phyloP scores from a whole-genome alignment of 2,329 filamentous ascomycete species.

The Orbilia quercus region DNA sequence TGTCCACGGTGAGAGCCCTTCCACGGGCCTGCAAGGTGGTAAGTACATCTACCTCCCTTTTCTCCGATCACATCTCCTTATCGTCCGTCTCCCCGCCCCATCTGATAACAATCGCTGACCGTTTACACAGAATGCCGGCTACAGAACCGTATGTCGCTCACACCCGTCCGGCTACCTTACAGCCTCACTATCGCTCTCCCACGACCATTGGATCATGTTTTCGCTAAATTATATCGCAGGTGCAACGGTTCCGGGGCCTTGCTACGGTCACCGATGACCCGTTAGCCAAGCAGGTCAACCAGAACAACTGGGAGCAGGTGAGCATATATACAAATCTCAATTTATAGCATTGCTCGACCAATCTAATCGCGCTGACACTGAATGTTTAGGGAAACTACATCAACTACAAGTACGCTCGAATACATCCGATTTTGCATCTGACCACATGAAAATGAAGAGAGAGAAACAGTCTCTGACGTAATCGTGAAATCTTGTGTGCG shows the following conservation, averaged over 20 bases:
- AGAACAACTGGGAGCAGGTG: constrained; percentile 92
- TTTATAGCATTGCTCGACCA: constrained; percentile 1
- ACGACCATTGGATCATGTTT: constrained; percentile 18
- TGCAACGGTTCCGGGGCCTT: constrained; percentile 64
- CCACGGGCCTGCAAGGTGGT: constrained; percentile 60
- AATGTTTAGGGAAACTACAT: constrained; percentile 81
- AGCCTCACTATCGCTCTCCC: constrained; percentile 1
- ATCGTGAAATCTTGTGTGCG: constrained; percentile 38
- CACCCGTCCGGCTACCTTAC: not conserved
- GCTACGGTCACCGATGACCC: constrained; percentile 87
- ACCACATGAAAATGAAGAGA: constrained; percentile 60
- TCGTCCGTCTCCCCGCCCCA: not conserved
- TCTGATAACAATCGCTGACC: constrained; percentile 30
- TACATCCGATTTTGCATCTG: not conserved
- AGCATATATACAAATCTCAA: constrained; percentile 56
- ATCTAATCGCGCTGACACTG: constrained; percentile 59
- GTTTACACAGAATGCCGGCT: constrained; percentile 57
- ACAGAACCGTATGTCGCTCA: constrained; percentile 58
- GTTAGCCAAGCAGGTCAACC: constrained; percentile 94
- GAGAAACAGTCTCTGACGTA: constrained; percentile 56
- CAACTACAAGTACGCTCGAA: constrained; percentile 77
- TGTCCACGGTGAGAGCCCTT: constrained; percentile 59
- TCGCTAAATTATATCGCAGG: constrained; percentile 50
- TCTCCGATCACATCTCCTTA: not conserved
- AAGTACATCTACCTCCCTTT: constrained; percentile 41